Evolutionary conservation across 2,329 filamentous ascomycete genomes (phyloP).

Genomic region (Curvularia sp.): DNA sequence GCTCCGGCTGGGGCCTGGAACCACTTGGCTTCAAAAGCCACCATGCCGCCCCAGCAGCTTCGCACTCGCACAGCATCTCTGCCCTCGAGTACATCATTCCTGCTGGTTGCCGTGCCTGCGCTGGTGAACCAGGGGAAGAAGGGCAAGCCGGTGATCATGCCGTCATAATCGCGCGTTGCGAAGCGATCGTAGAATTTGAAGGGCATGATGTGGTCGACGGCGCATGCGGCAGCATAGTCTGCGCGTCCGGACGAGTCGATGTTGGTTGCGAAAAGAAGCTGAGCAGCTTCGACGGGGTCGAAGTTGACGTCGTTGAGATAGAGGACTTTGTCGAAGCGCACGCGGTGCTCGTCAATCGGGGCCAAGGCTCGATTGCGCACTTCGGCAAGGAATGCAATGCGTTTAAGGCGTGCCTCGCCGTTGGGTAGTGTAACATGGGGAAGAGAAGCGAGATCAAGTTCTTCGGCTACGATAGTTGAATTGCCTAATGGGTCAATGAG

Average conservation of each 20-base stretch:
- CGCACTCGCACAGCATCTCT: slow-evolving; percentile 71
- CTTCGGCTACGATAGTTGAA: slow-evolving; percentile 64
- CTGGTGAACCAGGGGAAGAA: slow-evolving; percentile 73
- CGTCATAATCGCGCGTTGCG: slow-evolving; percentile 71
- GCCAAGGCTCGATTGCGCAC: slow-evolving; percentile 73
- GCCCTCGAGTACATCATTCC: slow-evolving; percentile 68
- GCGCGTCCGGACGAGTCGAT: slow-evolving; percentile 59
- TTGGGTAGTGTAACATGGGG: slow-evolving; percentile 68
- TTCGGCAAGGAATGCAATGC: slow-evolving; percentile 76
- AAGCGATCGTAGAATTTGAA: slow-evolving; percentile 78
- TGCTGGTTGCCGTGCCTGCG: slow-evolving; percentile 59
- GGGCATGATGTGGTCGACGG: slow-evolving; percentile 72
- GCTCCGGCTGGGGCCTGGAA: slow-evolving; percentile 56
- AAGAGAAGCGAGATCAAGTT: slow-evolving; percentile 64
- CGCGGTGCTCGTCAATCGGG: slow-evolving; percentile 62
- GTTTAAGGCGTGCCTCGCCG: slow-evolving; percentile 69
- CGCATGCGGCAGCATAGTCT: slow-evolving; percentile 72
- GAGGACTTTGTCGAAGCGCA: slow-evolving; percentile 67
- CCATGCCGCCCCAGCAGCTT: slow-evolving; percentile 82
- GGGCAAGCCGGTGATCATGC: slow-evolving; percentile 67
- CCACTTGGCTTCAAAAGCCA: slow-evolving; percentile 68
- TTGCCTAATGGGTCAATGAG: slow-evolving; percentile 47
- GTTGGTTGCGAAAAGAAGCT: slow-evolving; percentile 71
- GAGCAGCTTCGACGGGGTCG: slow-evolving; percentile 64
- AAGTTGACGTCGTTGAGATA: slow-evolving; percentile 74